Evolutionary conservation across 1,139 yeast genomes (phyloP).

Genomic region (Wickerhamiella pararugosa): DNA sequence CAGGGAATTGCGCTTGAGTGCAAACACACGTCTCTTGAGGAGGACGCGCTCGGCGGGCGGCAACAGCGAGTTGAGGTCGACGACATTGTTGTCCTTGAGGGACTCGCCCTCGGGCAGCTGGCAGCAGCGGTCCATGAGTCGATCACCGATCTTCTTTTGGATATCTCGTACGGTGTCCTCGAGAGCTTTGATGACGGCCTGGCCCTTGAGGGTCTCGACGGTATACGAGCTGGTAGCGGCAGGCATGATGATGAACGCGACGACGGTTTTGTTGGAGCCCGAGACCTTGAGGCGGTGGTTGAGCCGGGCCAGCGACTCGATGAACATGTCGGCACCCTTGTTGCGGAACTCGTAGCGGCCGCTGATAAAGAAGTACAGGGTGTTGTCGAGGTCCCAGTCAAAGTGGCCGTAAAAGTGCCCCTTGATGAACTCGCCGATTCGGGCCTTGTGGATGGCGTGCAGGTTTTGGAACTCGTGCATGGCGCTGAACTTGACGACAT

Average conservation of each 20-base stretch:
- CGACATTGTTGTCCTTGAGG: slow-evolving; percentile 44
- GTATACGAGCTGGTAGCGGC: slow-evolving; percentile 89
- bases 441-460: slow-evolving; percentile 82
- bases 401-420: slow-evolving; percentile 97
- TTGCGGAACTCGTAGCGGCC: slow-evolving; percentile 95
- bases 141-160: slow-evolving; percentile 71
- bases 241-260: slow-evolving; percentile 98
- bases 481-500: slow-evolving; percentile 91
- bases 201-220: slow-evolving; percentile 90
- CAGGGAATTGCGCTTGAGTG: slow-evolving; percentile 70
- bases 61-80: slow-evolving; percentile 64
- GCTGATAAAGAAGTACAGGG: slow-evolving; percentile 88
- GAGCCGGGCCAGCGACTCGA: slow-evolving; percentile 82
- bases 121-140: slow-evolving; percentile 84
- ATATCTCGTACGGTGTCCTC: slow-evolving; percentile 84
- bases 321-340: slow-evolving; percentile 91
- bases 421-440: slow-evolving; percentile 83
- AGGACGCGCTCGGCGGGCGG: slow-evolving; percentile 81
- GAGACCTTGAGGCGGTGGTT: slow-evolving; percentile 72
- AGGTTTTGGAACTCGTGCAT: slow-evolving; percentile 96
- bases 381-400: slow-evolving; percentile 87
- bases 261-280: slow-evolving; percentile 82
- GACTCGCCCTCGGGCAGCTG: slow-evolving; percentile 50
- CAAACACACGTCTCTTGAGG: slow-evolving; percentile 83
- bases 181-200: slow-evolving; percentile 85